These are phyloP conservation scores for Claviceps sp. DNA, from an alignment of 2,329 filamentous ascomycete genomes.

Conservation along the genomic window DNA sequence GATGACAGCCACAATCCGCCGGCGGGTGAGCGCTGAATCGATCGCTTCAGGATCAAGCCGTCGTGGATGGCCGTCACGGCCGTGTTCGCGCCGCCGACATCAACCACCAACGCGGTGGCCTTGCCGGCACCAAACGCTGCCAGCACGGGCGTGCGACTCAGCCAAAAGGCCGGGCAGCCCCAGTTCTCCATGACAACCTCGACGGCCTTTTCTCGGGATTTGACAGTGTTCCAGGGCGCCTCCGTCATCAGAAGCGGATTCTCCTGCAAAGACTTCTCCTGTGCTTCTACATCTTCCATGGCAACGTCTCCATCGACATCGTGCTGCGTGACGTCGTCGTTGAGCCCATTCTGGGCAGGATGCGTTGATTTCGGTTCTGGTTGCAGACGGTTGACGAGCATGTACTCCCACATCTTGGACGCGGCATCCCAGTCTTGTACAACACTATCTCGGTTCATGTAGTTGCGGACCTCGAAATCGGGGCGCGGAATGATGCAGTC, in stretches of 20 bases:
- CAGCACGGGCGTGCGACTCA: constrained; percentile 78
- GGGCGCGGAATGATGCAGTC: constrained; percentile 70
- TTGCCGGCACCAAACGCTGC: constrained; percentile 88
- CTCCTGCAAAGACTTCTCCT: constrained; percentile 75
- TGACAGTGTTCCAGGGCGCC: constrained; percentile 79
- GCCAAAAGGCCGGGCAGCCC: constrained; percentile 89
- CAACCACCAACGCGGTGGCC: constrained; percentile 81
- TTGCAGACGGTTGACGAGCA: constrained; percentile 78
- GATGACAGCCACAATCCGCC: constrained; percentile 83
- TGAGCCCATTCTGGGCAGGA: constrained; percentile 64
- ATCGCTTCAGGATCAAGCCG: constrained; percentile 85
- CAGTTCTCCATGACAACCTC: constrained; percentile 96
- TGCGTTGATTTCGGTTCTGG: constrained; percentile 52
- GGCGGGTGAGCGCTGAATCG: constrained; percentile 70
- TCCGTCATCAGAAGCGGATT: constrained; percentile 90
- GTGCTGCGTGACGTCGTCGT: constrained; percentile 49
- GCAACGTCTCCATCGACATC: constrained; percentile 48
- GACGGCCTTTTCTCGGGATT: constrained; percentile 84
- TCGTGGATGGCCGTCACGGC: constrained; percentile 88
- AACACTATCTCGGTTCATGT: constrained; percentile 76
- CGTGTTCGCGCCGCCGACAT: constrained; percentile 78
- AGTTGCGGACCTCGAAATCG: constrained; percentile 76
- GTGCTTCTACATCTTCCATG: constrained; percentile 37
- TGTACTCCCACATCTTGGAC: constrained; percentile 80
- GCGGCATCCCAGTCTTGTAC: constrained; percentile 96